Evolutionary conservation across 176 grass and related monocot species (phyloP).

Genomic region (Puya raimondii): DNA sequence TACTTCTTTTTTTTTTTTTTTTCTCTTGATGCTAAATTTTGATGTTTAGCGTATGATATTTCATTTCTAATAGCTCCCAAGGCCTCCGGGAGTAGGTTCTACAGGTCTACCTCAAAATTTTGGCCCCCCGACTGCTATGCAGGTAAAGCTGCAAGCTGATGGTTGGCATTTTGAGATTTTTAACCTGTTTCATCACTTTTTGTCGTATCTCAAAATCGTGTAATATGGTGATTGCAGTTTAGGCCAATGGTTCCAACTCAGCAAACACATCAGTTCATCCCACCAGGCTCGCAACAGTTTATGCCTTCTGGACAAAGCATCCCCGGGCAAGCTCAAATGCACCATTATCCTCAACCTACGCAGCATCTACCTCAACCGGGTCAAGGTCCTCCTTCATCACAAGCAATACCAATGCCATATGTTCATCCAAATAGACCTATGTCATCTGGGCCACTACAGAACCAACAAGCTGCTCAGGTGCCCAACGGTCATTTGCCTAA

Average conservation of each 20-base stretch:
- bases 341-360: constrained; percentile 40
- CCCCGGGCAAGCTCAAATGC: constrained; percentile 30
- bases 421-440: constrained; percentile 45
- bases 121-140: constrained; percentile 72
- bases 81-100: constrained; percentile 56
- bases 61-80: constrained; percentile 43
- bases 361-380: constrained; percentile 53
- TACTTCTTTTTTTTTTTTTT: neutral
- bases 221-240: constrained; percentile 41
- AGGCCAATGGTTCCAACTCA: constrained; percentile 48
- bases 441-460: constrained; percentile 35
- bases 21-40: neutral
- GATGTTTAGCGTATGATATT: neutral
- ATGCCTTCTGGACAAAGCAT: constrained; percentile 45
- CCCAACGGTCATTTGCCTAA: constrained; percentile 39
- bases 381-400: constrained; percentile 46
- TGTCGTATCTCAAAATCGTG: constrained; percentile 12
- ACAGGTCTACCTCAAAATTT: constrained; percentile 60
- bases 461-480: constrained; percentile 23
- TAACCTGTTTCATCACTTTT: constrained; percentile 6
- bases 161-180: constrained; percentile 15
- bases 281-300: constrained; percentile 38
- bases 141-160: constrained; percentile 36
- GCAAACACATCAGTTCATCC: constrained; percentile 51
- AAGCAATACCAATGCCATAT: constrained; percentile 60